Evolutionary conservation across 148 eudicot genomes (phyloP).

Genomic region (Rhododendron ovatum): DNA sequence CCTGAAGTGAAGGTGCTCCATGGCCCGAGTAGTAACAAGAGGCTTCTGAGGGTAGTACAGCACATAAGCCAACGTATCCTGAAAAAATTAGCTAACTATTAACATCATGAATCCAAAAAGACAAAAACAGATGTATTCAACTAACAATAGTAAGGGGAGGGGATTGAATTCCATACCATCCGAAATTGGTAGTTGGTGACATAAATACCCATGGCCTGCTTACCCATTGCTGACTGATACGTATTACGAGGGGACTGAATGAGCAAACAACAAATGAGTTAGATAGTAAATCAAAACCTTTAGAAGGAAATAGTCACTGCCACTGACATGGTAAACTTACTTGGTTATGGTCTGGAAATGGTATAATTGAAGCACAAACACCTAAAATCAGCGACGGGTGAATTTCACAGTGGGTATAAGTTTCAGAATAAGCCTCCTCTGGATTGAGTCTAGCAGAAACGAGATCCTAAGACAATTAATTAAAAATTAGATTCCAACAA

Average conservation of each 20-base stretch:
- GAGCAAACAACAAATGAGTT: slow-evolving; percentile 22
- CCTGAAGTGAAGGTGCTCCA: slow-evolving; percentile 98
- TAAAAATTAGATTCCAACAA: not conserved
- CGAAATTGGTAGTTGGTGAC: slow-evolving; percentile 97
- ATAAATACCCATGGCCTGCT: slow-evolving; percentile 99
- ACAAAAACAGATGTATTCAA: not conserved
- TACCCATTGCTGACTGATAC: slow-evolving; percentile 99
- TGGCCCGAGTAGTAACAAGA: slow-evolving; percentile 96
- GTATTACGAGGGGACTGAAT: slow-evolving; percentile 97
- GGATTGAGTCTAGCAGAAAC: slow-evolving; percentile 73
- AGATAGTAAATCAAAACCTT: not conserved
- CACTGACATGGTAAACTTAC: slow-evolving; percentile 26
- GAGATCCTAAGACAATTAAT: slow-evolving; percentile 61
- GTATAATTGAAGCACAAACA: slow-evolving; percentile 98
- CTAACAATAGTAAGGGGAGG: not conserved
- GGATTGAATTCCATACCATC: slow-evolving; percentile 50
- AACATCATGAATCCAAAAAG: slow-evolving; percentile 1
- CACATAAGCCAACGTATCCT: slow-evolving; percentile 98
- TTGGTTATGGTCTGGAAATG: slow-evolving; percentile 98
- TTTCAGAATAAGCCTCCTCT: slow-evolving; percentile 84
- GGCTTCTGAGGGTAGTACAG: slow-evolving; percentile 98
- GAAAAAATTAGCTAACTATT: not conserved
- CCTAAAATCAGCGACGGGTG: slow-evolving; percentile 96
- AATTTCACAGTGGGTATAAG: slow-evolving; percentile 97
- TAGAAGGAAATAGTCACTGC: not conserved